A percentile compares a stretch with the other conserved stretches of the same genome.
Conservation (phyloP, 2,329 filamentous ascomycete genomes). For the Dendryphion nanum region DNA sequence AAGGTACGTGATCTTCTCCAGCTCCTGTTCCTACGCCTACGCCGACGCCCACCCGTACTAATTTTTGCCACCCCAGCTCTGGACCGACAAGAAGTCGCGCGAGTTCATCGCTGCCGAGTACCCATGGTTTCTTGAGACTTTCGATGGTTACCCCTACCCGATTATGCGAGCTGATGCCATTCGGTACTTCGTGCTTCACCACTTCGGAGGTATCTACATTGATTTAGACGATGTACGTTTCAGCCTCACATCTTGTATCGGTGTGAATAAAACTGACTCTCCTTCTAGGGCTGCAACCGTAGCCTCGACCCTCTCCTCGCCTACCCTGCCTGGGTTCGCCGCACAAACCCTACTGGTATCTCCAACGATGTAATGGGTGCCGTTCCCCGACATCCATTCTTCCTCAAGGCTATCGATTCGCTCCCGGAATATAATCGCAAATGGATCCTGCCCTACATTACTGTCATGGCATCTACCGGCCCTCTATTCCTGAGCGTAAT, state of each 20-base stretch:
- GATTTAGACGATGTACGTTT: conserved; percentile 67
- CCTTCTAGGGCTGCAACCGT: conserved; percentile 62
- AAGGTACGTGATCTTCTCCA: too few species aligned
- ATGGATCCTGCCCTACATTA: conserved; percentile 71
- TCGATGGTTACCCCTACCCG: conserved; percentile 69
- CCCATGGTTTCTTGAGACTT: conserved; percentile 74
- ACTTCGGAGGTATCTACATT: conserved; percentile 79
- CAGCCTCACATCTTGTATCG: background rate
- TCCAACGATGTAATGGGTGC: conserved; percentile 80
- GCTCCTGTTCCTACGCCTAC: too few species aligned
- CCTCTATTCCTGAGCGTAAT: conserved; percentile 74
- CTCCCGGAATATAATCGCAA: conserved; percentile 66
- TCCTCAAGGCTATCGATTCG: conserved; percentile 65
- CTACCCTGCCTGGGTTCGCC: conserved; percentile 69
- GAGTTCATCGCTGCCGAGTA: conserved; percentile 73
- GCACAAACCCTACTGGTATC: conserved; percentile 73
- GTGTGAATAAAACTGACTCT: conserved; percentile 4
- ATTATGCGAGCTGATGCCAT: conserved; percentile 79
- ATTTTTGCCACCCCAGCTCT: conserved; percentile 55
- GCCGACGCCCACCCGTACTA: background rate
- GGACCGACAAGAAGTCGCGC: conserved; percentile 69
- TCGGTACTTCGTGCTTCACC: conserved; percentile 73
- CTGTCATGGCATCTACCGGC: conserved; percentile 76
- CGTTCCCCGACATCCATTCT: conserved; percentile 71
- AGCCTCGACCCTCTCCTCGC: conserved; percentile 66